phyloP scores from a whole-genome alignment of 2,329 filamentous ascomycete species.

The Aspergillus sp. region DNA sequence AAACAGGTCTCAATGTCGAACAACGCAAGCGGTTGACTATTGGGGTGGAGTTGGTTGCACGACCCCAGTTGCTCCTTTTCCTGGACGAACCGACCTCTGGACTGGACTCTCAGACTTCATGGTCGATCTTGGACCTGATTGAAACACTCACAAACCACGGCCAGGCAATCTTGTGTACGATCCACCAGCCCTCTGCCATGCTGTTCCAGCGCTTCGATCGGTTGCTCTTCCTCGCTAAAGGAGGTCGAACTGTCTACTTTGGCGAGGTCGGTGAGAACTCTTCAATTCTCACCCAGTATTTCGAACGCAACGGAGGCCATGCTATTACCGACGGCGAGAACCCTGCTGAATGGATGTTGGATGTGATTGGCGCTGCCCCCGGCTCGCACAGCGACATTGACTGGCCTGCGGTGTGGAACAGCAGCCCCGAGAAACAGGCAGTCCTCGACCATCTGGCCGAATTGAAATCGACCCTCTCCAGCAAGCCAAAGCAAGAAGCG shows the following conservation, averaged over 20 bases:
- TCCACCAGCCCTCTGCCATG: conserved; percentile 92
- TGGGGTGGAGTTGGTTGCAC: conserved; percentile 91
- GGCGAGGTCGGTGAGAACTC: conserved; percentile 65
- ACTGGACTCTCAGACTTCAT: conserved; percentile 91
- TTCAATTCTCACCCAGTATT: conserved; percentile 59
- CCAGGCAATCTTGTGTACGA: conserved; percentile 90
- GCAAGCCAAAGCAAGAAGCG: conserved; percentile 37
- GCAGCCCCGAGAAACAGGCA: conserved; percentile 44
- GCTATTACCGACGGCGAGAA: conserved; percentile 63
- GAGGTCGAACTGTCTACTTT: conserved; percentile 69
- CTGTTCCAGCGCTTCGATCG: conserved; percentile 82
- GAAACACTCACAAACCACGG: conserved; percentile 87
- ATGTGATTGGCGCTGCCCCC: conserved; percentile 59
- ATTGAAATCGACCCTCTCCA: conserved; percentile 11
- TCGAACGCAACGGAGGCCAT: conserved; percentile 63
- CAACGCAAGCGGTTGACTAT: conserved; percentile 80
- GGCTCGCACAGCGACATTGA: conserved; percentile 63
- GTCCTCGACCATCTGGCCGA: too few relatives aligned
- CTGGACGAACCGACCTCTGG: conserved; percentile 94
- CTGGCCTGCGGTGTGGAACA: conserved; percentile 64
- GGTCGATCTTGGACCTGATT: conserved; percentile 84
- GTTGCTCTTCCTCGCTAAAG: conserved; percentile 63
- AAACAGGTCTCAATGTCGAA: conserved; percentile 56
- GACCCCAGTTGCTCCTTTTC: conserved; percentile 85
- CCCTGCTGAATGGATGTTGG: conserved; percentile 74